Base-by-base conservation (phyloP, 257 asterid genomes). In the Lantana camara region DNA sequence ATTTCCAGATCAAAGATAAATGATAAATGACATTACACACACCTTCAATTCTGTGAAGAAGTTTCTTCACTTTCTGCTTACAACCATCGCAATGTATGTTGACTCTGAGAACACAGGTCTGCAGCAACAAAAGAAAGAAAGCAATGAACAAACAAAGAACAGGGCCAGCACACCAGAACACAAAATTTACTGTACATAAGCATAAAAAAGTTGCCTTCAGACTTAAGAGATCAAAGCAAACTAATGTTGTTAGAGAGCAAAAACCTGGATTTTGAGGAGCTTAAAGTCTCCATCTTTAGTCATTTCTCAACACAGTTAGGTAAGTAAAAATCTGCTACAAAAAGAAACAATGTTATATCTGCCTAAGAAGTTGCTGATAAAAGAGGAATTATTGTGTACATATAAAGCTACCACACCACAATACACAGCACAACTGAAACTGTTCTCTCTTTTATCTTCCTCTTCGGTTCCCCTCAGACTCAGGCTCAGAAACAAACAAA, bases 41-140 rank as follows among this genome's bases (percentile, higher is more conserved):
- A 89, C 98, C 98, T 77, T 92, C 98, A 71, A 85, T 87, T 68
- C 82, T 82, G 49, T 85, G 95, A 9, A 92, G 90, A 20, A 85
- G 75, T 67, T 89, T 92, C 84, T 87, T 85, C n/a, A 92, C 98
- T 82, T 89, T 89, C 57, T 80, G 86, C 84, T 76, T 85, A 63
- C 98, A 92, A 12, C 97, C 98, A 77, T 89, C 95, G 71, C 98
- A 92, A 58, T 92, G 93, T 54, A 92, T 82, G 79, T 92, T 92
- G 57, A 92, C 98, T 72, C 85, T 80, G 34, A 92, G 85, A 56
- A 74, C 89, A 77, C 83, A 77, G 5, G 84, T 86, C 89, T 86
- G 68, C 37, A 51, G 21, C 20, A 23, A 48, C 17, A 1, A 15
- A 1, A 12, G 2, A 3, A 11, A 41, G 16, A 41, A 41, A n/a